Evolutionary conservation across 2,329 filamentous ascomycete species (phyloP), one percentile per base, ranked within the genome.

Genomic region (Sporothrix luriei): DNA sequence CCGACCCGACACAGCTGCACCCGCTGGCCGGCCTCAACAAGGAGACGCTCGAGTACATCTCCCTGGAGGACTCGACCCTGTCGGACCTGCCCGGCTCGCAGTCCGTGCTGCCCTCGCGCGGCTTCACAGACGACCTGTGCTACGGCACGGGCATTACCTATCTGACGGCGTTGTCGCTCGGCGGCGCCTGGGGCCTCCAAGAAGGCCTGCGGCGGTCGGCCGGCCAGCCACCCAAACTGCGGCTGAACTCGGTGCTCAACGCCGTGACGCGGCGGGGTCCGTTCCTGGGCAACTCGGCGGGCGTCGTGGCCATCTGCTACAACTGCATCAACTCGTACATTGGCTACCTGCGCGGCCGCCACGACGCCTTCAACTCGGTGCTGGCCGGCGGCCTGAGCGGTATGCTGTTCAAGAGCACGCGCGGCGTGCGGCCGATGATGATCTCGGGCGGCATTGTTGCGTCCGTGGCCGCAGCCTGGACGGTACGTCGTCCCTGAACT

Each of bases 61-160:
- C 91, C 33, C 90, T 99, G 77, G 95, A 99, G 82, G 96, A 99
- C 79, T 92, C 93, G 65, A 88, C 90, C 38, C 88, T 97, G 70
- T 93, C 93, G 72, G 90, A 96, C 76, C 86, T 97, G 24, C 93
- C 94, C 64, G 94, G 93, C 77, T 87, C 89, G 71, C 91, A 92
- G 78, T 96, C 94, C 55, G 91, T 94, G 68, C 87, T 99, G 68
- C 95, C 96, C 55, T 97, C 94, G 69, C 90, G 95, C 79, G 95
- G 95, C 78, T 99, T 97, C 89, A 97, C 94, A 72, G 95, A 99
- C 78, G 95, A 99, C 80, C 88, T 99, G 71, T 98, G 95, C 82
- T 99, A 99, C 80, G 95, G 96, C 77, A 96, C 95, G 26, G 95
- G 95, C 76, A 90, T 94, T 72, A 97, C 93, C 78, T 99, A 99